Base-by-base conservation (phyloP, 2,329 filamentous ascomycete species). In the Boeremia lycopersici region DNA sequence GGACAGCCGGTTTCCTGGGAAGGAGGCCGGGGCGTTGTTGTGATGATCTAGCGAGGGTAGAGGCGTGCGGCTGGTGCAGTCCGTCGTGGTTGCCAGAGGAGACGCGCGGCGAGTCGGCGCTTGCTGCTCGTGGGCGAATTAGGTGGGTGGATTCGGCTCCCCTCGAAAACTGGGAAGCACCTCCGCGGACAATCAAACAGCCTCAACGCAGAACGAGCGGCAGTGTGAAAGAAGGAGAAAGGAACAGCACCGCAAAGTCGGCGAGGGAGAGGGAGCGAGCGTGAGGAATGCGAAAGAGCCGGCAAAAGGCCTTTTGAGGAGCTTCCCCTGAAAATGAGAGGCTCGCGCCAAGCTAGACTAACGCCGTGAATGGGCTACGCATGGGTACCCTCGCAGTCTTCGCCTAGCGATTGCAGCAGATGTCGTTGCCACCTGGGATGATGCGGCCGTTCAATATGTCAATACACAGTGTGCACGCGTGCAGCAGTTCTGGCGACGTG, bases 21-120 rank as follows among this genome's bases (percentile, higher is more conserved):
- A 52, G 44, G 35, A 54, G 40, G 47, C 29, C 38, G 54, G 47
- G 49, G 46, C 53, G 57, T 67, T 62, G 55, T 60, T 48, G 40
- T 57, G 30, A 52, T 57, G 57, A 23, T 23, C 56, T 59, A 73
- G 63, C 63, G 71, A 72, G 60, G 60, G 70, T 62, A 64, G 43
- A 58, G 64, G 61, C 50, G 65, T 63, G 19, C 19, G 19, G 19
- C 19, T 23, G 19, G 19, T 57, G 64, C 57, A 60, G 60, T 49
- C 48, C 53, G 63, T 49, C 28, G 71, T 68, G 62, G 69, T 63
- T 64, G 66, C 61, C 61, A 65, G 62, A 61, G 61, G 64, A 67
- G 63, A 70, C 66, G 69, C 68, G 70, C 68, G 69, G 68, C 64
- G 64, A 61, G 54, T 61, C 61, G 64, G 65, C 64, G 64, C 62